Evolutionary conservation across 176 grass and related monocot species (phyloP).

Genomic region (Phyllostachys edulis): DNA sequence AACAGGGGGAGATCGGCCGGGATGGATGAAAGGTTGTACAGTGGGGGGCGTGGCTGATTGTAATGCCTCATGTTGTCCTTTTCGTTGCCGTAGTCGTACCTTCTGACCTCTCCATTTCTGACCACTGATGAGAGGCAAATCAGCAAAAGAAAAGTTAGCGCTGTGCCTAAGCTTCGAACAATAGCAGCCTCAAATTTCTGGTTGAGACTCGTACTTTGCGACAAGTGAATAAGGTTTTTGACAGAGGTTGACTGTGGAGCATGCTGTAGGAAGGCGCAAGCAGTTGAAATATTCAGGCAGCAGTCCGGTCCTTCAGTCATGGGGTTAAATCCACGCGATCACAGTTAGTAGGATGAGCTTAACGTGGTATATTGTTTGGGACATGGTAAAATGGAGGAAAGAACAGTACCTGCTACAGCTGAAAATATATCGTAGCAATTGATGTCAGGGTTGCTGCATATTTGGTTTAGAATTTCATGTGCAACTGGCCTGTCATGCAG

Average conservation of each 20-base stretch:
- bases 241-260: constrained; percentile 45
- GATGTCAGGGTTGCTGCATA: constrained; percentile 41
- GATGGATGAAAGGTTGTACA: constrained; percentile 41
- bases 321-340: not conserved
- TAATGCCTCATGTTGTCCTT: constrained; percentile 54
- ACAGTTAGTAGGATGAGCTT: constrained; percentile 10
- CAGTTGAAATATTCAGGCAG: constrained; percentile 47
- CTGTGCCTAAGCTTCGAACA: not conserved
- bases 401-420: constrained; percentile 33
- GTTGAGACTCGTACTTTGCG: constrained; percentile 38
- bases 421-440: constrained; percentile 45
- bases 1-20: constrained; percentile 39
- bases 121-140: constrained; percentile 30
- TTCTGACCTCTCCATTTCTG: constrained; percentile 27
- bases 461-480: constrained; percentile 12
- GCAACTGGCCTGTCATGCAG: constrained; percentile 32
- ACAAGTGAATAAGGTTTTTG: constrained; percentile 53
- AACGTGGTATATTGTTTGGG: not conserved
- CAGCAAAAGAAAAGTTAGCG: not conserved
- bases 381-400: not conserved
- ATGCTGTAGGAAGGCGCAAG: constrained; percentile 45
- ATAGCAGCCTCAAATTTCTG: not conserved
- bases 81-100: constrained; percentile 41
- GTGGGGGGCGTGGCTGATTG: constrained; percentile 14
- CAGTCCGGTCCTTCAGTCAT: constrained; percentile 48